Evolutionary conservation across 495 filamentous ascomycete species (phyloP), one percentile per base, ranked within the genome.

Genomic region (Aspergillus saccharolyticus): DNA sequence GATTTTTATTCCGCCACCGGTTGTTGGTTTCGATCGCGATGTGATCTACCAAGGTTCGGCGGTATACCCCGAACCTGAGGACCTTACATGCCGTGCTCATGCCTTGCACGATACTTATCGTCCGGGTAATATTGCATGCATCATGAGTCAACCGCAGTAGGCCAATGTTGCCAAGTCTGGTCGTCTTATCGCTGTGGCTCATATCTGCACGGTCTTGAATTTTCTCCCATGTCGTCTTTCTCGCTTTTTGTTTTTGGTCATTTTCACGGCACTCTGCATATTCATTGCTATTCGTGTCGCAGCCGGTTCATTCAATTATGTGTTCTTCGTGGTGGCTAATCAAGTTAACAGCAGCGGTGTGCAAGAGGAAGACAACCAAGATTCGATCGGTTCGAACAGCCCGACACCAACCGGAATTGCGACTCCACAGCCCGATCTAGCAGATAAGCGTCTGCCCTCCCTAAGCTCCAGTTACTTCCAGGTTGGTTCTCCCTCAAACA

Each of bases 401-500:
- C 88, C 88, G 17, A 92, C 90, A 52, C 90, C 91, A 51, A 89
- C 89, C 55, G 91, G 90, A 61, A 80, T 92, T 63, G 84, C 88
- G 44, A 97, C 92, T 42, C 92, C 92, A 42, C 88, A 89, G 62
- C 92, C 91, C 42, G 90, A 97, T 74, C 87, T 83, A 51, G 84
- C 85, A 44, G 92, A 97, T 75, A 96, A 94, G 72, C 87, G 91
- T 69, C 78, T 92, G 66, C 92, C 92, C 46, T 89, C 89, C 66
- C 90, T 96, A 72, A 85, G 90, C 80, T 91, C 86, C 79, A 96
- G 90, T 80, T 96, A 94, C 82, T 88, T 88, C 77, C 92, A 97
- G 91, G 92, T 97, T 93, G 83, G 91, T 96, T 80, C 72, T 75
- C 77, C 69, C 65, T 80, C 73, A 76, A 76, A 73, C 76, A 74